Base-by-base conservation (phyloP, 352 stramenopile species). In the Phytophthora pistaciae region DNA sequence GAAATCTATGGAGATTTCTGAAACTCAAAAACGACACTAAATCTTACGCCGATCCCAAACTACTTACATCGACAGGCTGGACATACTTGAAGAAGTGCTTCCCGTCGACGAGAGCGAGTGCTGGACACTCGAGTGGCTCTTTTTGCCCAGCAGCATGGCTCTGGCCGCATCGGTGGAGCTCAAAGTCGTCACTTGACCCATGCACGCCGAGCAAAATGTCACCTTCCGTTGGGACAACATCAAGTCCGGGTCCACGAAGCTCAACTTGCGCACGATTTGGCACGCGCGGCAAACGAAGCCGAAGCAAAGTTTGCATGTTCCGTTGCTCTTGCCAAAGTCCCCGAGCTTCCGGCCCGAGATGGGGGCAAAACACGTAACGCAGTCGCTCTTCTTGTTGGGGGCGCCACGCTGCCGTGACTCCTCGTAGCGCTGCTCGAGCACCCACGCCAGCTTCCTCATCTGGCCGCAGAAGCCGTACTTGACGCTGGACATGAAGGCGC, bases 151-250 rank as follows among this genome's bases (percentile, higher is more conserved):
- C 64, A 64, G 18, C 40, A 64, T 70, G 29, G 54, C 53, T 9
- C 62, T 42, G 14, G 44, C 63, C 4, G 31, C 38, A 25, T 74
- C 66, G 29, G 36, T 56, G 18, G 61, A 68, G 18, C 60, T 67
- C 25, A 68, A 7, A 36, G 14, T 33, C 27, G 16, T 52, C 52
- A 64, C 27, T 16, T 68, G 18, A 11, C 13, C 40, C 20, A 78
- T 63, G 53, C 70, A 80, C 11, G 31, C n/a, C n/a, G 50, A 36
- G 29, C 68, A 80, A 56, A 80, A 68, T 29, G 59, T 65, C 31
- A 78, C 60, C 53, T 78, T 72, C 10, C 57, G 56, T 23, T 72
- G 60, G 40, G 65, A 66, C 7, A 78, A 48, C 33, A 55, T 56
- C 14, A 75, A 56, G 44, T 78, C 60, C 14, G 57, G 38, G n/a